Evolutionary conservation across 108 stramenopile species (phyloP), one percentile per base, ranked within the genome.

Genomic region (Pseudonitzschia pungens): DNA sequence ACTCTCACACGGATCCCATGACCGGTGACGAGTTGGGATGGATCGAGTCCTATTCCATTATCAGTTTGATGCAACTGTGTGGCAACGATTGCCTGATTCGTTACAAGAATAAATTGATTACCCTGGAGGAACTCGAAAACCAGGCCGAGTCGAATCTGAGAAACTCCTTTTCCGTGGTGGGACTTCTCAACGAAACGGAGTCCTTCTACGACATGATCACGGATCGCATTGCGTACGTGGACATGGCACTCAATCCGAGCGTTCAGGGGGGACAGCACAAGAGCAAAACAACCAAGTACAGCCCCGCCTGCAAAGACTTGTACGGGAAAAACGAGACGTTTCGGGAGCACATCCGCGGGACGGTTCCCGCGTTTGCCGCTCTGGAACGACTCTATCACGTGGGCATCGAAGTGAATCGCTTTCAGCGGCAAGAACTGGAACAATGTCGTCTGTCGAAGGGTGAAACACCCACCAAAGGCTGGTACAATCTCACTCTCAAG

Each of bases 161-260:
- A 27, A 71, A 81, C 32, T 45, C 76, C 16, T 84, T 84, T 80
- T 48, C 77, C 5, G 77, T 84, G 6, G 83, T 84, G 16, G 83
- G 83, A 15, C 58, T 84, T 27, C 41, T 84, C 26, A 72, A 83
- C 33, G 82, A 83, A n/a, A 83, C 75, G 0, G 70, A 76, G 7
- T 43, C 51, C 24, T 84, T 81, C 58, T 84, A 78, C 29, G 77
- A 84, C 14, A 84, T 84, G 83, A 53, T 84, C 21, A 44, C 77
- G 0, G 45, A 48, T 7, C 72, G 80, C 11, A 57, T 84, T 15
- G 62, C 22, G 2, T 78, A 68, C 54, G 14, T 72, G 36, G 36
- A 78, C 29, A 53, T 77, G 57, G 24, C 28, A 28, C 28, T 12
- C 27, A 70, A 77, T 62, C 76, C 69, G 26, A 6, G 11, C 9